Percentiles rank a stretch among this genome's conserved stretches.
These are phyloP conservation scores for Xylaria sp. DNA, from an alignment of 2,329 filamentous ascomycete species.

Conservation along the genomic window DNA sequence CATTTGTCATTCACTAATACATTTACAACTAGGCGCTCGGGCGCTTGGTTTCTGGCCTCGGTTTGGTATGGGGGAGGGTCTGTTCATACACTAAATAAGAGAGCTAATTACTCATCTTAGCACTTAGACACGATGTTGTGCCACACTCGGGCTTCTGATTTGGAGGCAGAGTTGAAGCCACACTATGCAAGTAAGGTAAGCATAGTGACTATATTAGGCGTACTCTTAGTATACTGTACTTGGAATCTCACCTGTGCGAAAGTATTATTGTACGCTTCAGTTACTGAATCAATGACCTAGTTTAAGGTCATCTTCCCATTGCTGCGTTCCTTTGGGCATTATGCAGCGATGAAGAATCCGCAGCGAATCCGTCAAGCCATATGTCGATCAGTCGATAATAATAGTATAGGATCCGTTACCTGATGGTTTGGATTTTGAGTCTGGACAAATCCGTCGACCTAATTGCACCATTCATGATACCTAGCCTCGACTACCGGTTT, in stretches of 20 bases:
- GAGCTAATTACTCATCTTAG: conserved; percentile 16
- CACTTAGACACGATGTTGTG: background rate
- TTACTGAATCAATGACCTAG: background rate
- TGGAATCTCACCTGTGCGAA: background rate
- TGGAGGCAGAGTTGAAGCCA: background rate
- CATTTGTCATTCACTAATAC: conserved; percentile 25
- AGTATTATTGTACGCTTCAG: background rate
- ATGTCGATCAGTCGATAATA: conserved; percentile 15
- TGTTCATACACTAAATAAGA: conserved; percentile 11
- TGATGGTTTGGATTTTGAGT: conserved; percentile 1
- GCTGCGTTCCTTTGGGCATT: conserved; percentile 6
- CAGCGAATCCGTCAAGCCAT: conserved; percentile 22
- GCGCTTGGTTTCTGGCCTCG: background rate
- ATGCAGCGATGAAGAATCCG: background rate
- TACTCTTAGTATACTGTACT: background rate
- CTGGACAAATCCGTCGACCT: conserved; percentile 7
- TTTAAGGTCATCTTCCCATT: background rate
- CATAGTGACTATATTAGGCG: background rate
- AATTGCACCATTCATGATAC: conserved; percentile 5
- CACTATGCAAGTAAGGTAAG: conserved; percentile 5
- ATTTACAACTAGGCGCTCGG: background rate
- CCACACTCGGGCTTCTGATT: background rate
- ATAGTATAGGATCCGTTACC: conserved; percentile 15
- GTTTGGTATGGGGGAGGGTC: conserved; percentile 29
- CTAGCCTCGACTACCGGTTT: background rate